phyloP scores from a whole-genome alignment of 2,329 filamentous ascomycete species.

The Penicillium oxalicum region DNA sequence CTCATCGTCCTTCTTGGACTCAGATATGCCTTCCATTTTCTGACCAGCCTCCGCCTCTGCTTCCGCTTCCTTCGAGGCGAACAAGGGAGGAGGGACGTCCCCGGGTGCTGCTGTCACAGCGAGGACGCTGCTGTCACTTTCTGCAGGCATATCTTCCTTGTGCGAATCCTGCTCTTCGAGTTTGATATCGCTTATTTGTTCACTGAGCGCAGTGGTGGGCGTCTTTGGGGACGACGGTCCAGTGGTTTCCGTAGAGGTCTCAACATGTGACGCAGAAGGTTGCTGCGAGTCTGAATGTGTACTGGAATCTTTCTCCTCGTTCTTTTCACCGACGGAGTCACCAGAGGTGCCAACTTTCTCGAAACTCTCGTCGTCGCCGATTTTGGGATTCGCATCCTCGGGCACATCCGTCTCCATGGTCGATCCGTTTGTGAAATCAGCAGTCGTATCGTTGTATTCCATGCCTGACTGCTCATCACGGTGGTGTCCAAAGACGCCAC shows the following conservation, averaged over 20 bases:
- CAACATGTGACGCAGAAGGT: constrained; percentile 16
- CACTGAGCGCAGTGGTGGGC: constrained; percentile 48
- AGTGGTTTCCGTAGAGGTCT: constrained; percentile 3
- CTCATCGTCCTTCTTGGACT: constrained; percentile 16
- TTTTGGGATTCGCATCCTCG: constrained; percentile 68
- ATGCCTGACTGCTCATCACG: constrained; percentile 46
- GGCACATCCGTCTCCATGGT: constrained; percentile 44
- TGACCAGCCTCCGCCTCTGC: constrained; percentile 8
- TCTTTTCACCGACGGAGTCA: constrained; percentile 66
- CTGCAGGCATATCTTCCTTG: constrained; percentile 4
- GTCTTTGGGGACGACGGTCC: neutral
- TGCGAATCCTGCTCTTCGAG: constrained; percentile 39
- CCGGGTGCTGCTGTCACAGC: constrained; percentile 54
- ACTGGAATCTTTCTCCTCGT: constrained; percentile 44
- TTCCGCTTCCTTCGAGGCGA: constrained; percentile 42
- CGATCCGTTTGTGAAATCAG: constrained; percentile 40
- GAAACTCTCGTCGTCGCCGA: constrained; percentile 83
- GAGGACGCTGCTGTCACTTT: constrained; percentile 7
- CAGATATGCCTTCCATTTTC: constrained; percentile 14
- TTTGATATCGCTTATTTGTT: constrained; percentile 52
- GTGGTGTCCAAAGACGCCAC: constrained; percentile 60
- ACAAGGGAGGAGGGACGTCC: constrained; percentile 64
- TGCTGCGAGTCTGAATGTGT: constrained; percentile 4
- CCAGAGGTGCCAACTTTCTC: constrained; percentile 72
- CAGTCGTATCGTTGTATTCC: constrained; percentile 51